Evolutionary conservation across 306 rosid genomes (phyloP).

Genomic region (Corylus americana): DNA sequence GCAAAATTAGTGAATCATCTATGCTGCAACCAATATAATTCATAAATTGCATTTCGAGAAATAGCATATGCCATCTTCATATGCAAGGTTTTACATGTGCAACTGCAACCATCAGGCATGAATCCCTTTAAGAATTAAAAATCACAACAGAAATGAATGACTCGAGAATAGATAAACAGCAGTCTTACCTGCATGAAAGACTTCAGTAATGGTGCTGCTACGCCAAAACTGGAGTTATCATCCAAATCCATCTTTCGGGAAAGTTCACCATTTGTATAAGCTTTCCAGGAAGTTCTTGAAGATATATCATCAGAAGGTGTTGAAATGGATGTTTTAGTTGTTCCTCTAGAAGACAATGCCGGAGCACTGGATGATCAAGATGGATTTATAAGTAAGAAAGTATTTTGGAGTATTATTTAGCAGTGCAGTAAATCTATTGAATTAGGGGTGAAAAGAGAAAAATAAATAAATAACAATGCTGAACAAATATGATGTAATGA

Average conservation of each 20-base stretch:
- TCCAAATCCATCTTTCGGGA: slow-evolving; percentile 75
- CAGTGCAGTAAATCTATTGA: neutral
- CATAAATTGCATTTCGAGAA: neutral
- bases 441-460: neutral
- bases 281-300: slow-evolving; percentile 83
- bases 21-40: neutral
- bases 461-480: neutral
- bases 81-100: neutral
- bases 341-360: slow-evolving; percentile 86
- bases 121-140: slow-evolving; percentile 2
- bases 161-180: slow-evolving; percentile 17
- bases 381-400: slow-evolving; percentile 21
- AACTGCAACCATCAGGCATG: neutral
- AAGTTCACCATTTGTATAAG: slow-evolving; percentile 74
- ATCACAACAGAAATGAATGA: neutral
- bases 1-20: neutral
- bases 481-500: neutral
- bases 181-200: slow-evolving; percentile 86
- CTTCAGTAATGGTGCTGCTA: slow-evolving; percentile 89
- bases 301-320: slow-evolving; percentile 62
- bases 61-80: neutral
- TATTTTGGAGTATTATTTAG: slow-evolving; percentile 15
- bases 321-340: slow-evolving; percentile 61
- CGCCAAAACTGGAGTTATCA: slow-evolving; percentile 80
- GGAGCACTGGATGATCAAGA: slow-evolving; percentile 74